Base-by-base conservation (phyloP, 1,284 basidiomycete species). In the Cerioporus squamosus region DNA sequence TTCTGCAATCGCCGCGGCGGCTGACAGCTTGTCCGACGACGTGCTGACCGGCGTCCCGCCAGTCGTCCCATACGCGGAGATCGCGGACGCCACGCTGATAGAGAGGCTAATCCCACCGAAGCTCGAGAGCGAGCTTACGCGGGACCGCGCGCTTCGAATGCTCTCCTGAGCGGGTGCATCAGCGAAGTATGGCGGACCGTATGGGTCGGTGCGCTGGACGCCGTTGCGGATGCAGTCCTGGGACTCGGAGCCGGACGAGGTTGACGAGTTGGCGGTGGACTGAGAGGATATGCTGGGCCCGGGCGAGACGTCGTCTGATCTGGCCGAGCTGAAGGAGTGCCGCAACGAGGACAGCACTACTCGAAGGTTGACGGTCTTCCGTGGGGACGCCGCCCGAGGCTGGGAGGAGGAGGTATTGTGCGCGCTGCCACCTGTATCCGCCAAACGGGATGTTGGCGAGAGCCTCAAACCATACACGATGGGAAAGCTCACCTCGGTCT, bases 191-290 rank as follows among this genome's bases (percentile, higher is more conserved):
- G 46, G 46, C 20, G 53, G 26, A 14, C 53, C 53, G 23, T 54
- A 54, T 20, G 45, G 53, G 29, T 55, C 20, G 5, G 53, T 42
- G 3, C 39, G 46, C 46, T n/a, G 53, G 15, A 55, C 38, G 14
- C 53, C 46, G 18, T 55, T 48, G 26, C 39, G 53, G 17, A 44
- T 24, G 31, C 39, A 48, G 36, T 45, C 20, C 5, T 17, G 24
- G 15, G 24, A 12, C 24, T 26, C 44, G 24, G 44, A 46, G 12
- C 9, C 5, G 5, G 23, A n/a, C 15, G 44, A 46, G 12, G 23
- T 5, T 2, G 23, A n/a, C 15, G 22, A 14, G 44, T 29, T 12
- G 14, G 33, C 5, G 23, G 33, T 36, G 14, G 44, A 29, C 23
- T 15, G 24, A 29, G 44, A 29, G 47, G 20, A 24, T 2, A 17